Base-by-base conservation (phyloP, 1,139 yeast species). In the Candida sp. region DNA sequence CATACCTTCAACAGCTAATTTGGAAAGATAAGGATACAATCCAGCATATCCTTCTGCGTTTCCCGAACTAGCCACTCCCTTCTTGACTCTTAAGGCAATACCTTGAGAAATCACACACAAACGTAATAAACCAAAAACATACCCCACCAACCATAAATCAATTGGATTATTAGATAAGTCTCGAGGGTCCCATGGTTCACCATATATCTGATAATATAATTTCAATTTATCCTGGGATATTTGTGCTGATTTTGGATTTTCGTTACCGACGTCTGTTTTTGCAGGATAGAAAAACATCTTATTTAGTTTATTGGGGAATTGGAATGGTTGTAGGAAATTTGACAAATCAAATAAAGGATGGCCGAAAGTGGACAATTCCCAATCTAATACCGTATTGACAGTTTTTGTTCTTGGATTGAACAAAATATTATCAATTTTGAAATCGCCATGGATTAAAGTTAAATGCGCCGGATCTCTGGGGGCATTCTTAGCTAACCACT, bases 311-410 rank as follows among this genome's bases (percentile, higher is more conserved):
- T 62, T 57, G 0, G 85, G 80, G 48, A 79, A 57, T 45, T 70
- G 73, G 57, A 74, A 81, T 4, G 84, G 82, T 51, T 81, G 87
- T 29, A 82, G 62, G 38, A 81, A 68, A 53, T 82, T 82, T 21
- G 84, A 79, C 42, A 82, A 63, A 52, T 82, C 88, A 44, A 83
- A 82, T 42, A 81, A 60, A 1, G 87, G 87, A 50, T 82, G 85
- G 0, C 88, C 88, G 49, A 80, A 69, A 0, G 87, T 82, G 52
- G 87, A 81, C 34, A 82, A 66, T 55, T 82, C 88, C 87, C 87
- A 82, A 56, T 82, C 87, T 41, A 82, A 65, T 1, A 82, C 79
- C 0, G 86, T 86, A 43, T 75, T 63, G 4, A 82, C 81, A 39
- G 63, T 58, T 21, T 76, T 73, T 39, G 74, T 70, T 1, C 70